Base-by-base conservation (phyloP, 2,329 filamentous ascomycete genomes). In the Claviceps spartinae region DNA sequence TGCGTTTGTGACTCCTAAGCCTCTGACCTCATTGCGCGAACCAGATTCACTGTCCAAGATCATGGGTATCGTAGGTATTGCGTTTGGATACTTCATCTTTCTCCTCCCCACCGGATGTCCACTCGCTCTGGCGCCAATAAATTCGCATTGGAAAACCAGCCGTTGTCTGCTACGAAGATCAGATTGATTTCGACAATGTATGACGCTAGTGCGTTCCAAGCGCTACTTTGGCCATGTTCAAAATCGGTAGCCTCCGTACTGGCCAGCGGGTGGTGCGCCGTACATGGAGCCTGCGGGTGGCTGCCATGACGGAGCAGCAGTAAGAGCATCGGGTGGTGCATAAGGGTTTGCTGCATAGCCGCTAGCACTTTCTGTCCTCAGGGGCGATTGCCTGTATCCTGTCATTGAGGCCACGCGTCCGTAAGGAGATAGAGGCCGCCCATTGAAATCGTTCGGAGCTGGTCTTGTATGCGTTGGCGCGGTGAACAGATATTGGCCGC, bases 311-410 rank as follows among this genome's bases (percentile, higher is more conserved):
- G 58, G 56, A 18, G 58, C 50, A 11, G 57, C 56, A 22, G 56
- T 59, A 8, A 54, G 57, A 11, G 56, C 54, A 36, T 67, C 63
- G 13, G 63, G 60, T 6, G 61, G 56, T 30, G 62, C 61, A 42
- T 67, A 68, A 5, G 63, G 55, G 38, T 61, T 63, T 46, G 57
- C 49, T 48, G 59, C 61, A 42, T 58, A 66, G 16, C 54, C 56
- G 41, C 51, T 59, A 45, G 58, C 62, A n/a, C 58, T 61, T 55
- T 73, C 75, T 3, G 75, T 72, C 13, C 76, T 70, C 50, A 78
- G 65, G 4, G 75, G 73, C 1, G 74, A 76, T 60, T 73, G 77
- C 52, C 75, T 70, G 62, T 79, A 79, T 1, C 69, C 69, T 6
- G 68, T 60, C 34, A 65, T 63, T 46, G 70, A 65, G 20, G 66